These are phyloP conservation scores for Geotrichum klebahnii DNA, from an alignment of 1,139 yeast species.

Conservation along the genomic window DNA sequence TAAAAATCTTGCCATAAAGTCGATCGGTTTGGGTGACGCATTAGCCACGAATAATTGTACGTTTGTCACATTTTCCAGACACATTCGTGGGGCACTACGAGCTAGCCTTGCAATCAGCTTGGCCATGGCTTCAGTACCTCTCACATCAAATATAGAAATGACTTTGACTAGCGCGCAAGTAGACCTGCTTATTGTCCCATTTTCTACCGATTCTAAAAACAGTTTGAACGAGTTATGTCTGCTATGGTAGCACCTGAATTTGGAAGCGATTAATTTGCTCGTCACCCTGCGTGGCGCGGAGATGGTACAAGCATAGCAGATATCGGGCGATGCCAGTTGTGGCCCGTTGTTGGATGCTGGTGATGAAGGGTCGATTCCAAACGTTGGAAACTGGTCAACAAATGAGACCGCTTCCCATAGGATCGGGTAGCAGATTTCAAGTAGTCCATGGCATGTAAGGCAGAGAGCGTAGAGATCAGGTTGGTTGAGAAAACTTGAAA, in stretches of 20 bases:
- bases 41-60: conserved; percentile 14
- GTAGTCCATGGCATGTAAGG: conserved; percentile 2
- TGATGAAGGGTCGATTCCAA: conserved; percentile 9
- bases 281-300: conserved; percentile 12
- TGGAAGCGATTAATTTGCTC: conserved; percentile 7
- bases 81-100: neutral
- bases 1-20: conserved; percentile 9
- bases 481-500: conserved; percentile 11
- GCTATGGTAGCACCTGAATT: conserved; percentile 14
- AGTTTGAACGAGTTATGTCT: conserved; percentile 1
- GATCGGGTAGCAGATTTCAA: conserved; percentile 11
- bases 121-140: conserved; percentile 16
- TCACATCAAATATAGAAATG: conserved; percentile 8
- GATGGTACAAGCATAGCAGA: conserved; percentile 16
- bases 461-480: conserved; percentile 8
- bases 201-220: conserved; percentile 4
- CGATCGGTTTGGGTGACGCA: conserved; percentile 7
- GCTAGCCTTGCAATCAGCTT: conserved; percentile 8
- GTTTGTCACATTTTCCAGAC: conserved; percentile 3
- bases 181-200: neutral
- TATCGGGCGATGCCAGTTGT: conserved; percentile 11
- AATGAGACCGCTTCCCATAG: conserved; percentile 15
- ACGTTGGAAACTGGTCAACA: conserved; percentile 12
- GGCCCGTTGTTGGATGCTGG: neutral
- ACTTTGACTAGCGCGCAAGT: conserved; percentile 9